Percentiles rank a stretch among this genome's conserved stretches.
Evolutionary conservation across 108 stramenopile species (phyloP).

Genomic region (Ochromonas danica): DNA sequence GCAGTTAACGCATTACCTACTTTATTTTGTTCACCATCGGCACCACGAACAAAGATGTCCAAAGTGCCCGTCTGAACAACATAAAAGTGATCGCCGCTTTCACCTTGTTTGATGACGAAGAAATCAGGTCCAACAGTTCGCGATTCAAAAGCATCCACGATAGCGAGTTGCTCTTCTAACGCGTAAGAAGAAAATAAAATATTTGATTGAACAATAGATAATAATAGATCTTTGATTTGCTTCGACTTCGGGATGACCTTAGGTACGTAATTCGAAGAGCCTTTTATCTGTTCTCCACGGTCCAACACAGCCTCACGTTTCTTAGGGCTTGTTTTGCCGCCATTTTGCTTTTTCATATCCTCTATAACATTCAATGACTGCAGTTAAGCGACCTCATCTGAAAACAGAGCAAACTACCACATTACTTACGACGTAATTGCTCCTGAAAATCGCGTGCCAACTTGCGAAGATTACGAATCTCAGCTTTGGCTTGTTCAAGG

Average conservation of each 20-base stretch:
- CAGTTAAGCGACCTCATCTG: too few relatives aligned
- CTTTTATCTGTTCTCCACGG: conserved; percentile 20
- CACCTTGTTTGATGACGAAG: conserved; percentile 62
- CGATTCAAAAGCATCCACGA: conserved; percentile 30
- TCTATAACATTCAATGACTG: background rate
- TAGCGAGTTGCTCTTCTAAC: conserved; percentile 5
- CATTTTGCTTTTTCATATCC: background rate
- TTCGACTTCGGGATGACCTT: conserved; percentile 24
- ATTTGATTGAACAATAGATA: conserved; percentile 7
- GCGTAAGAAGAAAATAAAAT: conserved; percentile 35
- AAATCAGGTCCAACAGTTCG: background rate
- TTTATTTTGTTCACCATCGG: conserved; percentile 58
- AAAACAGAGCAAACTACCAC: too few relatives aligned
- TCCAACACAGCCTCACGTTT: conserved; percentile 37
- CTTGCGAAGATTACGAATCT: conserved; percentile 3
- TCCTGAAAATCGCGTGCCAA: conserved; percentile 22
- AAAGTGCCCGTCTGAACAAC: conserved; percentile 55
- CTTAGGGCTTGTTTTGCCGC: background rate
- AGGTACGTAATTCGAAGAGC: conserved; percentile 1
- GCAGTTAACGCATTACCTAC: conserved; percentile 60
- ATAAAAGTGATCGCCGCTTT: conserved; percentile 63
- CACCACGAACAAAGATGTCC: conserved; percentile 58
- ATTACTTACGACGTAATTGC: conserved; percentile 10
- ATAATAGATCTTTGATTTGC: background rate
- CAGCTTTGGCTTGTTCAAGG: conserved; percentile 26